Conservation (phyloP, 1,139 yeast genomes). For the Hyphopichia khmerensis region DNA sequence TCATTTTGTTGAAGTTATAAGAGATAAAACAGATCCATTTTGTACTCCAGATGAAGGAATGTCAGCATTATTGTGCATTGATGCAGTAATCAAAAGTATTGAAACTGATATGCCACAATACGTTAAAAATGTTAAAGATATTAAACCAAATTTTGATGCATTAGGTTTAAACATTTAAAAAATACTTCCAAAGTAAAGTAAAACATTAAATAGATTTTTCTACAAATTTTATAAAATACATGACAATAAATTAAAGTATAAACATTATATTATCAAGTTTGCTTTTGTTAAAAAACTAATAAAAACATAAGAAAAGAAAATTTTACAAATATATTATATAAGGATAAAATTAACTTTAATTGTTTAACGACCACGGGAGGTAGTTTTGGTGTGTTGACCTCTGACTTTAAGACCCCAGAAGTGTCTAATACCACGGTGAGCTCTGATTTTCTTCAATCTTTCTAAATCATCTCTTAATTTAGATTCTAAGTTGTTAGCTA, state of each 20-base stretch:
- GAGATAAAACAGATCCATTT: constrained; percentile 25
- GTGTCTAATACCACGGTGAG: constrained; percentile 99
- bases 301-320: background rate
- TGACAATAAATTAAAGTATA: background rate
- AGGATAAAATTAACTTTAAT: constrained; percentile 8
- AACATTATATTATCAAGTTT: constrained; percentile 1
- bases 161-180: constrained; percentile 9
- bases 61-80: constrained; percentile 29
- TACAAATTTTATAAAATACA: background rate
- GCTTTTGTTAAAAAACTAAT: background rate
- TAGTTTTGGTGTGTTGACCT: constrained; percentile 99
- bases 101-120: constrained; percentile 34
- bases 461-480: constrained; percentile 99
- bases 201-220: background rate
- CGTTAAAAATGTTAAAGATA: constrained; percentile 24
- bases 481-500: constrained; percentile 98
- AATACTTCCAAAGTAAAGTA: too few species aligned
- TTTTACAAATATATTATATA: background rate
- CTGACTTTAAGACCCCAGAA: constrained; percentile 97
- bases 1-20: constrained; percentile 37
- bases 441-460: constrained; percentile 99
- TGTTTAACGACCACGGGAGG: constrained; percentile 82
- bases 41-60: constrained; percentile 42
- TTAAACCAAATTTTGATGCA: constrained; percentile 21
- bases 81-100: constrained; percentile 38